Evolutionary conservation across 106 monocot genomes (phyloP), one percentile per base, ranked within the genome.

Genomic region (Allium fistulosum): DNA sequence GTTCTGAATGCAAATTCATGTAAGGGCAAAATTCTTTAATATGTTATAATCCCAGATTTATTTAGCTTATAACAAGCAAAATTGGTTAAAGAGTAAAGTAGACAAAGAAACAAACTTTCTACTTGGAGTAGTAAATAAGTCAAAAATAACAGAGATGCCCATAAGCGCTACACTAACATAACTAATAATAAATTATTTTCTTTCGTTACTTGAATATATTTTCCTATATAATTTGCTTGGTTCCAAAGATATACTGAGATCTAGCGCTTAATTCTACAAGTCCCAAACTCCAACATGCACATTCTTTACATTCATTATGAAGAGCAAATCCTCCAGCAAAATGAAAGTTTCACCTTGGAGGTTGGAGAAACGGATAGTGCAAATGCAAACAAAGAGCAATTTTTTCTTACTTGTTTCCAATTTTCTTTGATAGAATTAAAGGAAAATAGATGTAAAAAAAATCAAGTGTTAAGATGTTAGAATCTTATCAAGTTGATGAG

Each of bases 301-400:
- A 74, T 81, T 84, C 64, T 77, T 73, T 53, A 17, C 57, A 59
- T 28, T 46, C 17, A 12, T 47, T 26, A 56, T 26, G 50, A 55
- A 56, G 62, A 53, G 67, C 49, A 18, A 80, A 45, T 70, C 12
- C 71, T 73, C 71, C 79, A 70, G 67, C 74, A 72, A 66, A 62
- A 75, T 17, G 60, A 79, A 79, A 87, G 58, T 49, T 69, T 14
- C 65, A 70, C 69, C 11, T 75, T 46, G 70, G 51, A 72, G 74
- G 72, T 18, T 80, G 68, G 17, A 58, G 63, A 65, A 49, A 56
- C 58, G 11, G 46, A 63, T 57, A 63, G 72, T 12, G 49, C 76
- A 79, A 77, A 67, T 46, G 46, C 74, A 80, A 79, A 87, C 84
- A 91, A 46, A 52, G 57, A 68, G 91, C 79, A 91, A 83, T 83